Percentiles rank a stretch among this genome's conserved stretches.
phyloP scores from a whole-genome alignment of 2,329 filamentous ascomycete genomes.

The Fusarium sp. region DNA sequence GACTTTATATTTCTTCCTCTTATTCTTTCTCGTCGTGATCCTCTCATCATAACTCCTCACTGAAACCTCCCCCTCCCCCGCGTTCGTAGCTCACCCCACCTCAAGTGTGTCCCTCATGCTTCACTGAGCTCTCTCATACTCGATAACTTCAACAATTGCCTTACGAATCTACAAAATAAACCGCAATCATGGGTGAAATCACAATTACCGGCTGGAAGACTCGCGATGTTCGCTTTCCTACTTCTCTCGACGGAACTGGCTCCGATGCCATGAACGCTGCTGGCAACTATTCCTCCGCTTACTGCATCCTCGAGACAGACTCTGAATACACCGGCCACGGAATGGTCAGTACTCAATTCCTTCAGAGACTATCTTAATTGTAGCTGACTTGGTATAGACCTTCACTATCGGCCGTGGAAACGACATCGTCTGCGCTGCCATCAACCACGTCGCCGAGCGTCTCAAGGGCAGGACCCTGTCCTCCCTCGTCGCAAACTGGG shows the following conservation, averaged over 20 bases:
- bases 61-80: conserved; percentile 33
- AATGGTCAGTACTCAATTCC: conserved; percentile 65
- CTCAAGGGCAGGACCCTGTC: conserved; percentile 80
- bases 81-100: conserved; percentile 36
- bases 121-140: conserved; percentile 13
- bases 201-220: conserved; percentile 78
- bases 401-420: conserved; percentile 92
- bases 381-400: conserved; percentile 54
- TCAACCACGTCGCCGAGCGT: conserved; percentile 79
- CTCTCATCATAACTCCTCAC: conserved; percentile 5
- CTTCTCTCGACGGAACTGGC: conserved; percentile 95
- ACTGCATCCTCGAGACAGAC: conserved; percentile 89
- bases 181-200: conserved; percentile 56
- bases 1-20: neutral
- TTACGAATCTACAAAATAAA: neutral
- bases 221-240: conserved; percentile 82
- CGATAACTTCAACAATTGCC: neutral
- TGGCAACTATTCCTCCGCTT: conserved; percentile 92
- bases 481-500: conserved; percentile 83
- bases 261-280: conserved; percentile 97
- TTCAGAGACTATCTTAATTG: neutral
- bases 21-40: neutral
- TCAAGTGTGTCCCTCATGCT: conserved; percentile 16
- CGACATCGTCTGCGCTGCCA: conserved; percentile 89
- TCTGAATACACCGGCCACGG: conserved; percentile 77